These are phyloP conservation scores for Neofusicoccum parvum DNA, from an alignment of 2,329 filamentous ascomycete species.

Conservation along the genomic window DNA sequence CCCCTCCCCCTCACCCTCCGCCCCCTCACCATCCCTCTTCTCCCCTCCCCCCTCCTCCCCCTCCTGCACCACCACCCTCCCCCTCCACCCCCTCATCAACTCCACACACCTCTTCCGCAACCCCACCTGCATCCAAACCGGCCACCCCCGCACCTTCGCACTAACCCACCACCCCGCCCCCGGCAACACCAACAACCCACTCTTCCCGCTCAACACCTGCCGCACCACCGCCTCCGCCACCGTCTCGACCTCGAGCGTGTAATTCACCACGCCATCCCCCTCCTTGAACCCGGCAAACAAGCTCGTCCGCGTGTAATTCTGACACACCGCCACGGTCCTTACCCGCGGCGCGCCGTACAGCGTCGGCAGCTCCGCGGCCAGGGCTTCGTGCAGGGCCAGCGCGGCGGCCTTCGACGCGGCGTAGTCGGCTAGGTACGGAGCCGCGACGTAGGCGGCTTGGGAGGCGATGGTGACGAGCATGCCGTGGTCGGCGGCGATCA, in stretches of 20 bases:
- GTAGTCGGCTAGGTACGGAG: constrained; percentile 67
- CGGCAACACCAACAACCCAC: constrained; percentile 60
- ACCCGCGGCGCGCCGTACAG: constrained; percentile 65
- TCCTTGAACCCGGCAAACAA: constrained; percentile 61
- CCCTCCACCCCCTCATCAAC: constrained; percentile 40
- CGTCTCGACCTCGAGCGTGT: constrained; percentile 60
- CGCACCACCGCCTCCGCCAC: constrained; percentile 66
- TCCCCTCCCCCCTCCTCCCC: constrained; percentile 24
- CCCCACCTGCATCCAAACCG: constrained; percentile 64
- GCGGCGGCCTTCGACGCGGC: constrained; percentile 66
- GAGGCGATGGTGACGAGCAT: constrained; percentile 73
- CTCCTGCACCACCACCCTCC: constrained; percentile 41
- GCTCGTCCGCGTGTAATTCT: constrained; percentile 63
- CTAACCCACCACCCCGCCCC: constrained; percentile 39
- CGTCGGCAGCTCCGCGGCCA: constrained; percentile 45
- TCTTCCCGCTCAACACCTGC: constrained; percentile 60
- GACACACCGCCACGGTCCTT: constrained; percentile 67
- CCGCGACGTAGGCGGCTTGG: constrained; percentile 61
- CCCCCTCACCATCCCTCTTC: no score
- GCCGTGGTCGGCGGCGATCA: constrained; percentile 67
- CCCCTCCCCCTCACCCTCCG: no score
- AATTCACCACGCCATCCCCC: constrained; percentile 54
- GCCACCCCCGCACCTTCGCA: constrained; percentile 51
- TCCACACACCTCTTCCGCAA: constrained; percentile 47
- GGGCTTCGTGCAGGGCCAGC: constrained; percentile 67